A percentile compares a stretch with the other conserved stretches of the same genome.
Evolutionary conservation across 2,329 filamentous ascomycete genomes (phyloP).

Genomic region (Xylariaceae sp.): DNA sequence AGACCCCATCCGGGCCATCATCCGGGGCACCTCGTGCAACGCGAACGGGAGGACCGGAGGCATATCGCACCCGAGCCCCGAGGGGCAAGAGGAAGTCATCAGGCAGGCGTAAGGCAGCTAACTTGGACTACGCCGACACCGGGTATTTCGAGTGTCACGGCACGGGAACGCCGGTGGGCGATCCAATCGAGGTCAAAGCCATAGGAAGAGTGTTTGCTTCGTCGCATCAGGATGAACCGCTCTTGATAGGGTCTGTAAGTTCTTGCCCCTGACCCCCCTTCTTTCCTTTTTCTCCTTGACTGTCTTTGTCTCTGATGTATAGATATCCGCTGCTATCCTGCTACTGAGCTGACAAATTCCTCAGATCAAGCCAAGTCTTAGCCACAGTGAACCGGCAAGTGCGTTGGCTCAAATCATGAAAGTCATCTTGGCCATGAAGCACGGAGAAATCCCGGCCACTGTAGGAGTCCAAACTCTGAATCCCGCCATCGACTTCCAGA

Average conservation of each 20-base stretch:
- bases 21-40: conserved; percentile 17
- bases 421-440: conserved; percentile 21
- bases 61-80: conserved; percentile 39
- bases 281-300: too few relatives aligned
- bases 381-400: conserved; percentile 14
- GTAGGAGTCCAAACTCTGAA: conserved; percentile 21
- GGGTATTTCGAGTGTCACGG: conserved; percentile 29
- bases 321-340: too few relatives aligned
- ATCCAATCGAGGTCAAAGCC: conserved; percentile 24
- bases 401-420: conserved; percentile 23
- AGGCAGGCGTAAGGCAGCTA: conserved; percentile 31
- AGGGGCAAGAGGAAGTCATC: conserved; percentile 32
- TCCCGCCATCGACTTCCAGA: conserved; percentile 20
- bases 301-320: too few relatives aligned
- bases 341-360: too few relatives aligned
- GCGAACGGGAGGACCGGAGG: conserved; percentile 39
- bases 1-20: conserved; percentile 11
- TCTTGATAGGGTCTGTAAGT: conserved; percentile 18
- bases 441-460: conserved; percentile 25
- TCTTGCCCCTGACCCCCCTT: too few relatives aligned
- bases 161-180: conserved; percentile 24
- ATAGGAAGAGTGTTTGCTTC: conserved; percentile 9
- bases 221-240: not conserved
- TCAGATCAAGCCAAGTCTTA: not conserved
- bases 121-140: conserved; percentile 21